Evolutionary conservation across 768 basidiomycete genomes (phyloP), one percentile per base, ranked within the genome.

Genomic region (Leccinum subgranulosum): DNA sequence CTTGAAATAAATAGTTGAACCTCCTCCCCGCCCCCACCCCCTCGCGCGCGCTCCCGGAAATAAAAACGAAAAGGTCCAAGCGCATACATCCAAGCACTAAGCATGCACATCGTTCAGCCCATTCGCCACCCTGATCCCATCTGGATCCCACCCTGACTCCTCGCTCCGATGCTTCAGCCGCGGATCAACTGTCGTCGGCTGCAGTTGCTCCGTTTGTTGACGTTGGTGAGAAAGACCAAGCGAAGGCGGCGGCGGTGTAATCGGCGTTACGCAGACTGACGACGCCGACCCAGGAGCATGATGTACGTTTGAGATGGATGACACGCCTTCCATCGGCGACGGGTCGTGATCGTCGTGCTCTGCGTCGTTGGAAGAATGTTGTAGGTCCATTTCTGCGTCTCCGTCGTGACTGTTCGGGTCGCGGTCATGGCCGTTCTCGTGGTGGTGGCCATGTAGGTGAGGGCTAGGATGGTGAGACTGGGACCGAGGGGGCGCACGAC

Each of bases 311-410:
- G 41, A 19, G 19, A 19, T 43, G n/a, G 67, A 66, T 8, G 67
- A 63, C 28, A 71, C 70, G 11, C 72, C 72, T 57, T 71, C 70
- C 62, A 71, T 74, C 17, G 71, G 73, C 6, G 73, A 73, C 14
- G 68, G 68, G 60, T 66, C 72, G 27, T 69, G 68, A 60, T 66
- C 68, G 36, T 67, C 58, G 4, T 69, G 63, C 49, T 39, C 53
- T 45, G n/a, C 49, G 3, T 71, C 67, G 57, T 74, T 60, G 3
- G 68, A 58, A 47, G 74, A 73, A 19, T 68, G 70, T 28, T 68
- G 68, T 23, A 60, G 55, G 50, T 65, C 63, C 59, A 58, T 61
- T 21, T 65, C 68, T 12, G 53, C 65, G n/a, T 65, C 58, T 21
- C 27, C 54, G 23, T 56, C 59, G 0, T 41, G 46, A 0, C 9